Evolutionary conservation across 83 land plant species (phyloP).

Genomic region (Thuja plicata): DNA sequence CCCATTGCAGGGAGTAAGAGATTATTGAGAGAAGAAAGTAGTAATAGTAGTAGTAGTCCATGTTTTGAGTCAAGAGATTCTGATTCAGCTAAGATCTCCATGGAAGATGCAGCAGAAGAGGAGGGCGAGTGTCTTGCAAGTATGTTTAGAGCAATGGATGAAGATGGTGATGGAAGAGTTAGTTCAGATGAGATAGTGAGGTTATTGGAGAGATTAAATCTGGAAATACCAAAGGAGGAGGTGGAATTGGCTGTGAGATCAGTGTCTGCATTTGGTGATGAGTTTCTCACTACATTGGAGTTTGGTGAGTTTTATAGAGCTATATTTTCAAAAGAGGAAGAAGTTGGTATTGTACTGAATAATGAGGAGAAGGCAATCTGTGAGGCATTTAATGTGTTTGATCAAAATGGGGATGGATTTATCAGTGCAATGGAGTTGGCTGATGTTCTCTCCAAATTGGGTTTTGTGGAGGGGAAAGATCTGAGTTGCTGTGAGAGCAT

Average conservation of each 20-base stretch:
- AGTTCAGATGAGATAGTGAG: not conserved
- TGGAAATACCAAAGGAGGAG: not conserved
- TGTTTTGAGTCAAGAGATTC: not conserved
- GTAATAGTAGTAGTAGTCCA: not conserved
- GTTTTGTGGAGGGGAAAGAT: conserved; percentile 18
- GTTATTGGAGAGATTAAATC: not conserved
- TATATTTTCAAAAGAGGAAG: not conserved
- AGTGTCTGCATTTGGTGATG: not conserved
- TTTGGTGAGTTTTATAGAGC: not conserved
- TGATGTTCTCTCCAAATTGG: conserved; percentile 22
- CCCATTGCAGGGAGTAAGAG: not conserved
- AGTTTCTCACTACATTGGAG: not conserved
- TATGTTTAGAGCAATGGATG: not conserved
- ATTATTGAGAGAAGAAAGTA: not conserved
- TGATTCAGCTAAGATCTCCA: not conserved
- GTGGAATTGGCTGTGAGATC: not conserved
- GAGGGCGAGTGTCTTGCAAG: not conserved
- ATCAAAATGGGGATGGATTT: conserved; percentile 42
- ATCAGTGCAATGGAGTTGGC: conserved; percentile 35
- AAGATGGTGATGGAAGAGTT: not conserved
- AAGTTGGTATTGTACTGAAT: not conserved
- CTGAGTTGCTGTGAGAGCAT: conserved; percentile 26
- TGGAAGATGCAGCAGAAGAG: not conserved
- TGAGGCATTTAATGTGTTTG: conserved; percentile 44
- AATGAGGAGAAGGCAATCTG: not conserved